A percentile compares a stretch with the other conserved stretches of the same genome.
Conservation (phyloP, 164 flowering plant species). For the Berberis vulgaris region DNA sequence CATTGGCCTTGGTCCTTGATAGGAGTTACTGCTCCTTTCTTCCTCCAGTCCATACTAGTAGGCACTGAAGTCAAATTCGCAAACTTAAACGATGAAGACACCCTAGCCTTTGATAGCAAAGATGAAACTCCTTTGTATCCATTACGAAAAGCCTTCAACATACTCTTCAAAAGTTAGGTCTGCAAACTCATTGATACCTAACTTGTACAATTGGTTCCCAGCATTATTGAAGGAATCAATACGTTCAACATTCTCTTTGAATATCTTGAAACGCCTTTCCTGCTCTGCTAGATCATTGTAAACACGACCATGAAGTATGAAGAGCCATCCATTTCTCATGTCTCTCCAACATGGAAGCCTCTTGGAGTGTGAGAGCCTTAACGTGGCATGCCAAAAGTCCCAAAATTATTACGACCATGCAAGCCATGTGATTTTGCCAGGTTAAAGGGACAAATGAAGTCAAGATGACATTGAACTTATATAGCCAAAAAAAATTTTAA, state of each 20-base stretch:
- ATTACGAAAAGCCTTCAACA: background rate
- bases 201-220: background rate
- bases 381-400: too few species aligned
- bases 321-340: constrained; percentile 1
- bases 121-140: background rate
- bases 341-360: background rate
- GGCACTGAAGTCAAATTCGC: constrained; percentile 13
- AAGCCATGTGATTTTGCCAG: too few species aligned
- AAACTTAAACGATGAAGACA: constrained; percentile 7
- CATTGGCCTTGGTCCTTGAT: constrained; percentile 22
- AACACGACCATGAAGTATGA: background rate
- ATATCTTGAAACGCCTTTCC: constrained; percentile 3
- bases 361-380: too few species aligned
- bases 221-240: background rate
- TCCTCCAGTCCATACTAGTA: constrained; percentile 17
- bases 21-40: constrained; percentile 20
- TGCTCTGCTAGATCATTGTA: background rate
- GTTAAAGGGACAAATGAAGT: too few species aligned
- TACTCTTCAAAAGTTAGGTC: background rate
- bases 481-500: too few species aligned
- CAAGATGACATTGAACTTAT: too few species aligned
- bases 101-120: too few species aligned
- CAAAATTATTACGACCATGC: too few species aligned
- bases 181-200: constrained; percentile 5
- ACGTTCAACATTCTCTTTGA: background rate